Evolutionary conservation across 2,329 filamentous ascomycete species (phyloP), one percentile per base, ranked within the genome.

Genomic region (Didymosphaeria variabile): DNA sequence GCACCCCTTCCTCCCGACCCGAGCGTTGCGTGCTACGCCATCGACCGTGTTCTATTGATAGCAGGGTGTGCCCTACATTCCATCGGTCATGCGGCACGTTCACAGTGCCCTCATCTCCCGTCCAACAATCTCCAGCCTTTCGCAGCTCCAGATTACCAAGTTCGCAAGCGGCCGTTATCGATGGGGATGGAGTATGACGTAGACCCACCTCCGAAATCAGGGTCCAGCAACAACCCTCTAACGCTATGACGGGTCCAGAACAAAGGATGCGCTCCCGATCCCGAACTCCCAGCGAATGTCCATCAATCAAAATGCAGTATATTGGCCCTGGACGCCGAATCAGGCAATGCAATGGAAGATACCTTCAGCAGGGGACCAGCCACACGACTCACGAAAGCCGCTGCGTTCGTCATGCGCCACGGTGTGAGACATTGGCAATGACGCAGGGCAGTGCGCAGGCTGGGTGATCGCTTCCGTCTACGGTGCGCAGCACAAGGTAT

Each of bases 171-270:
- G 34, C 23, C 52, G 32, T 50, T 55, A 54, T 36, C 51, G 36
- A 34, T 57, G 55, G 58, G 53, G 47, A 53, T 60, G 58, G 6
- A 57, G 47, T 3, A 55, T 60, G 58, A 60, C 53, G 42, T 60
- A 51, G 34, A 4, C 12, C 50, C 42, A 34, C 12, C 15, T 31
- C 40, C 42, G 15, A 34, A 51, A 55, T 34, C 55, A 62, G 59
- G 59, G 59, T 62, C 59, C 56, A 52, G 38, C 26, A 8, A 21
- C 40, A 21, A 29, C n/a, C 10, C 50, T 32, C 54, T 19, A 44
- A 31, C 59, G 47, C 52, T 32, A 52, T 58, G 50, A 52, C 51
- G 50, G 21, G 38, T 58, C 19, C 19, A 57, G 49, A 50, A 45
- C 55, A 44, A 31, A 46, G 44, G 34, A 38, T 13, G 29, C 3